Base-by-base conservation (phyloP, 371 early-diverging fungal genomes). In the Apophysomyces elegans region DNA sequence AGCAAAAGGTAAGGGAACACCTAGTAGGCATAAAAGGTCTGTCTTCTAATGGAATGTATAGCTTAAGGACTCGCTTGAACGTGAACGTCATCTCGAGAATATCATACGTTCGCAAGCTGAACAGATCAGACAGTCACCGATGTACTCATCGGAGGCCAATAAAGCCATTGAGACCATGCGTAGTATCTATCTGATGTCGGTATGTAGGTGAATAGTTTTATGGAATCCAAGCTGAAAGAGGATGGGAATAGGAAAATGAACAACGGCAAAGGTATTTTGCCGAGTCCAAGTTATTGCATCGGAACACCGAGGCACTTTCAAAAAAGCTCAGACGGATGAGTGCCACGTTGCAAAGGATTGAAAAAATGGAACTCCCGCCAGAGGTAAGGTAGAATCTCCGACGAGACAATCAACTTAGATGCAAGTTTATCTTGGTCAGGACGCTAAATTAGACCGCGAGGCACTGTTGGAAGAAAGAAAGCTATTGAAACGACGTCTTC, bases 21-120 rank as follows among this genome's bases (percentile, higher is more conserved):
- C 32, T 26, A 26, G 32, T 26, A 26, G 32, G 1, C 1, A 26
- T 1, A 26, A 26, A 26, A 26, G 36, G 37, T 9, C 32, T 21
- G 36, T 39, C 39, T 0, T 45, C 16, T 43, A 43, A 43, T 43
- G 36, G 16, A 37, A 56, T 37, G 38, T 39, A n/a, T 64, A 75
- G 75, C 63, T 72, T 26, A 59, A 63, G 18, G 76, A 75, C 43
- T 58, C 72, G 13, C 58, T 68, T 11, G 78, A 74, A 44, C 70
- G 78, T 18, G 64, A 73, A 18, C 67, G 69, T 18, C 65, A 72
- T 32, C 63, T 77, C 1, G 78, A 77, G 46, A 59, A 64, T 16
- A 70, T 77, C 50, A 64, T 70, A 7, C 72, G 69, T 7, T 72
- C 78, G 8, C 78, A 77, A 56, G 64, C 74, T 16, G 68, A 68